Evolutionary conservation across 2,329 filamentous ascomycete genomes (phyloP).

Genomic region (Tolypocladium paradoxum): DNA sequence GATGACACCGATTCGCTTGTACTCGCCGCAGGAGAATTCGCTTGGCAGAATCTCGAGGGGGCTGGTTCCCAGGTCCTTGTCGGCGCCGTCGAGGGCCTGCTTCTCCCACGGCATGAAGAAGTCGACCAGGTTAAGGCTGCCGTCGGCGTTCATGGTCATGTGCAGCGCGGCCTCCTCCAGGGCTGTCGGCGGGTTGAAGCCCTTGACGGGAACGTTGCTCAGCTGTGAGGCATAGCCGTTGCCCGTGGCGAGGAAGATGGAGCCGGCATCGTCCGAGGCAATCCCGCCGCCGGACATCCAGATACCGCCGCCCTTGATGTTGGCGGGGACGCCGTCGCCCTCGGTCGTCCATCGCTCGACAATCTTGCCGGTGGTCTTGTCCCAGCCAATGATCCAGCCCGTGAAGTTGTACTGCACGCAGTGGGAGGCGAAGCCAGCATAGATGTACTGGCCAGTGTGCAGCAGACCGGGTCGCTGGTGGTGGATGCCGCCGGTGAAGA

Average conservation of each 20-base stretch:
- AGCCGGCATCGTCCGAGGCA: slow-evolving; percentile 26
- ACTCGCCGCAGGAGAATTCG: slow-evolving; percentile 30
- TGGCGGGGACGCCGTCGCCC: slow-evolving; percentile 24
- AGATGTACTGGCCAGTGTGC: slow-evolving; percentile 34
- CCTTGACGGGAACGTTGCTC: slow-evolving; percentile 24
- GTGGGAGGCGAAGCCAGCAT: slow-evolving; percentile 43
- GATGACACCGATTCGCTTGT: slow-evolving; percentile 36
- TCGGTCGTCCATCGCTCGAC: slow-evolving; percentile 31
- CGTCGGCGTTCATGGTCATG: slow-evolving; percentile 28
- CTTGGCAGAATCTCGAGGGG: slow-evolving; percentile 31
- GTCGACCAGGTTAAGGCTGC: slow-evolving; percentile 33
- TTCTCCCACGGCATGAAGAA: slow-evolving; percentile 47
- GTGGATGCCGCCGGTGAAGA: slow-evolving; percentile 40
- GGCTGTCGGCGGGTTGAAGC: slow-evolving; percentile 26
- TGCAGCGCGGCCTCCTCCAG: slow-evolving; percentile 35
- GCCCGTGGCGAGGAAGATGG: slow-evolving; percentile 27
- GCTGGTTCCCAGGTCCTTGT: slow-evolving; percentile 37
- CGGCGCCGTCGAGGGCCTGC: slow-evolving; percentile 34
- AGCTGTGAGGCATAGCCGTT: slow-evolving; percentile 31
- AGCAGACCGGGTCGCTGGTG: slow-evolving; percentile 39
- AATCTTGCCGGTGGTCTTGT: slow-evolving; percentile 27
- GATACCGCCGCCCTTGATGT: slow-evolving; percentile 30
- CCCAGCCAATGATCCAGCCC: slow-evolving; percentile 38
- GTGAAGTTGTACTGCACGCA: slow-evolving; percentile 48
- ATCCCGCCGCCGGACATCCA: slow-evolving; percentile 31